Percentiles rank a stretch among this genome's conserved stretches.
Conservation (phyloP, 2,329 filamentous ascomycete genomes). For the Paecilomyces sp. region DNA sequence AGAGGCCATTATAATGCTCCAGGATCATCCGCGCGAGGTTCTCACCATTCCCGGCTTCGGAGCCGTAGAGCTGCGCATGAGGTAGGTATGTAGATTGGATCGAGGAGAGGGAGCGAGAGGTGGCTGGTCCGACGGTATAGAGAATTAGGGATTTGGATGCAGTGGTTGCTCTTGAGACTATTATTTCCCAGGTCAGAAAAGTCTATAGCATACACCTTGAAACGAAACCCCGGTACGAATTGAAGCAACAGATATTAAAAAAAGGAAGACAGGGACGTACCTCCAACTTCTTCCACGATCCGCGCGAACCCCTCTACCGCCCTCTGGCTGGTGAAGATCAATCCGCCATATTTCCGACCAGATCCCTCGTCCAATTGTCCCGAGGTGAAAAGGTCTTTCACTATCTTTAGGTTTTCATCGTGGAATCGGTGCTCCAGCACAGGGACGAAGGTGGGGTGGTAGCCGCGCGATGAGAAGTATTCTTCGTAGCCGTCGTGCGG, state of each 20-base stretch:
- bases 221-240: background rate
- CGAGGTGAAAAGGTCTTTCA: constrained; percentile 29
- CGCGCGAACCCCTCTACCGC: constrained; percentile 40
- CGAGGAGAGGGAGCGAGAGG: constrained; percentile 57
- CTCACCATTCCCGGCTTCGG: constrained; percentile 79
- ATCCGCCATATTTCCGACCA: constrained; percentile 32
- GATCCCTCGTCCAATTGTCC: constrained; percentile 17
- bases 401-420: constrained; percentile 22
- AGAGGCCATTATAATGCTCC: constrained; percentile 57
- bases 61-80: constrained; percentile 61
- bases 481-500: constrained; percentile 40
- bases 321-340: constrained; percentile 45
- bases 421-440: constrained; percentile 40
- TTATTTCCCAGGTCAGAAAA: background rate
- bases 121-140: constrained; percentile 45
- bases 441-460: constrained; percentile 36
- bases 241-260: background rate
- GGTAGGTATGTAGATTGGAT: constrained; percentile 38
- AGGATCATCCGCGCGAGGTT: constrained; percentile 72
- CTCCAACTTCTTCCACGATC: constrained; percentile 23
- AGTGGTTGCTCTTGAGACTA: constrained; percentile 3
- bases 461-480: constrained; percentile 30
- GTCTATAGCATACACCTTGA: background rate
- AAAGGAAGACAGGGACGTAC: constrained; percentile 13
- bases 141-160: constrained; percentile 24